phyloP scores from a whole-genome alignment of 116 monocot species.

The Thalassia testudinum region DNA sequence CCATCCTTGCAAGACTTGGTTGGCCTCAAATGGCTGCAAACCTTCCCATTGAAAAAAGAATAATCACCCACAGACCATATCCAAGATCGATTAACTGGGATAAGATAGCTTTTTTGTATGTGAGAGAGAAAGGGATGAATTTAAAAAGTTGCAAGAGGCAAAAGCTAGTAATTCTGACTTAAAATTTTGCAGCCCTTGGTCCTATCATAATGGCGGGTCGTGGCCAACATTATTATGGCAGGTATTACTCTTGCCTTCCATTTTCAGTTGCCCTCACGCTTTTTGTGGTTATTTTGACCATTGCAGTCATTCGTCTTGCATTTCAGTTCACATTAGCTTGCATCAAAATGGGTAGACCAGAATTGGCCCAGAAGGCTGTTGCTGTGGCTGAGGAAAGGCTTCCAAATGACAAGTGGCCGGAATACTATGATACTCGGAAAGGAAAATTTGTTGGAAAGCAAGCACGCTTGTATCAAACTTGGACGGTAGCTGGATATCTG shows the following conservation, averaged over 20 bases:
- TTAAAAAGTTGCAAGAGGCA: too few species aligned
- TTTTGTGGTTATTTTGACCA: too few species aligned
- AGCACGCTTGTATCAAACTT: slow-evolving; percentile 50
- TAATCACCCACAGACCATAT: too few species aligned
- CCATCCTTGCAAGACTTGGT: too few species aligned
- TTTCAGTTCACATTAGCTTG: slow-evolving; percentile 80
- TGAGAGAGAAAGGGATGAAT: too few species aligned
- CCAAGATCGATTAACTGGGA: too few species aligned
- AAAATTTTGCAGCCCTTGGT: slow-evolving; percentile 68
- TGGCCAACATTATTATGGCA: slow-evolving; percentile 91
- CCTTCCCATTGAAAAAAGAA: too few species aligned
- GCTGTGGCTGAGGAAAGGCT: slow-evolving; percentile 49
- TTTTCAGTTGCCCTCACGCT: neutral
- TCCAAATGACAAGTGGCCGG: slow-evolving; percentile 58
- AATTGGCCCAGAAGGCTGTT: slow-evolving; percentile 51
- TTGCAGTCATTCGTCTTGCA: neutral
- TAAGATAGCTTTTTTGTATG: too few species aligned
- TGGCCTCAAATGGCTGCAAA: too few species aligned
- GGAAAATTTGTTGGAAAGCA: slow-evolving; percentile 69
- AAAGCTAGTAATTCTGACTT: too few species aligned
- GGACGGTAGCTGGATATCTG: slow-evolving; percentile 60
- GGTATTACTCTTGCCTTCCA: slow-evolving; percentile 20
- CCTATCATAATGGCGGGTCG: slow-evolving; percentile 76
- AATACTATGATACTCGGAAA: slow-evolving; percentile 50
- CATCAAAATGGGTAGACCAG: slow-evolving; percentile 77